Base-by-base conservation (phyloP, 2,329 filamentous ascomycete species). In the Ampelomyces quisqualis region DNA sequence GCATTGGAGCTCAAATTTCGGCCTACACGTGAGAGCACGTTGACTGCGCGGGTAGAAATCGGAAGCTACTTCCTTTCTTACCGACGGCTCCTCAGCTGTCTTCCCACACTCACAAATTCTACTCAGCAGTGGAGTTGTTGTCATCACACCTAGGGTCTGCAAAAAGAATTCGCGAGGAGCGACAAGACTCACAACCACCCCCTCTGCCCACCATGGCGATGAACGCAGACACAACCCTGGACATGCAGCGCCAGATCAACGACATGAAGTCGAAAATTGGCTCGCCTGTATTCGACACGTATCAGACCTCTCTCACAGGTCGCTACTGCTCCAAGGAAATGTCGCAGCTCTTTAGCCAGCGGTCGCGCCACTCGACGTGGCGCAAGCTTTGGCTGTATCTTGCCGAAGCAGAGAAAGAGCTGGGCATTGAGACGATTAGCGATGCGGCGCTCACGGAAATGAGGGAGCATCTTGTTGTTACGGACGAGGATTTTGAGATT, bases 331-430 rank as follows among this genome's bases (percentile, higher is more conserved):
- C 75, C 54, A 64, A 68, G 35, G 65, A 67, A 49, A 70, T 70
- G 67, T 67, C 84, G 58, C 77, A 79, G 51, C 80, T 95, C 47
- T 96, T 95, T 76, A 85, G 83, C 55, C 81, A 84, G 44, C 81
- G 88, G 29, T 84, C 81, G 38, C 79, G 89, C 20, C 82, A 84
- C 67, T 84, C 81, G 28, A 89, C 82, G 40, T 94, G 89, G 89
- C 82, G 90, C 51, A 78, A 87, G 65, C 80, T 95, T 13, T 96
- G 90, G 90, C 74, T 91, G 30, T 83, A 78, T 71, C 84, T 95
- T 8, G 90, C 90, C 17, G 85, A 95, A 74, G 77, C 79, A 7
- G 85, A 95, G 74, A 84, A 83, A 67, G 85, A 90, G 68, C 78
- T 95, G 2, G 89, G 89, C 2, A 79, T 95, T 32, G 73, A 79